Percentiles rank a stretch among this genome's conserved stretches.
These are phyloP conservation scores for Apiotrichum porosum DNA, from an alignment of 1,284 basidiomycete species.

Conservation along the genomic window DNA sequence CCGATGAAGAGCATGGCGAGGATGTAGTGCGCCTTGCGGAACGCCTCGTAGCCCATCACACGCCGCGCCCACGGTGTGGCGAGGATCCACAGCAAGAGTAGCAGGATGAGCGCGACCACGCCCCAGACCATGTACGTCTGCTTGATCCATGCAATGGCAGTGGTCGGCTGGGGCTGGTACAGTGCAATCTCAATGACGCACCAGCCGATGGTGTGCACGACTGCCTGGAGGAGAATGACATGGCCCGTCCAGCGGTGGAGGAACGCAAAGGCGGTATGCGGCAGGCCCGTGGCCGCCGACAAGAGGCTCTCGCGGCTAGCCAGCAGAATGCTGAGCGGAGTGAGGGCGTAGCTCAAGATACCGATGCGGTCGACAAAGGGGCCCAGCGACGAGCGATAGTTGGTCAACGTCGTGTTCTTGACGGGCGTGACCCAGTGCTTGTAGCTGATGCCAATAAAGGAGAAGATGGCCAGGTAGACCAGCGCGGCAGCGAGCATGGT, in stretches of 20 bases:
- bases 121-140: slow-evolving; percentile 37
- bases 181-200: slow-evolving; percentile 27
- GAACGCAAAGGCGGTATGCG: slow-evolving; percentile 49
- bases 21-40: slow-evolving; percentile 34
- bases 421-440: slow-evolving; percentile 31
- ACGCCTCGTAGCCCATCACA: slow-evolving; percentile 32
- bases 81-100: slow-evolving; percentile 27
- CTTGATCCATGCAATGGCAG: slow-evolving; percentile 23
- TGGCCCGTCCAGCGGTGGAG: slow-evolving; percentile 37
- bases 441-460: slow-evolving; percentile 31
- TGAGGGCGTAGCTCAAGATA: slow-evolving; percentile 32
- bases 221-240: slow-evolving; percentile 30
- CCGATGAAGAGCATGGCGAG: slow-evolving; percentile 36
- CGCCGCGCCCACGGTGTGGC: slow-evolving; percentile 20
- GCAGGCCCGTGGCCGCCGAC: slow-evolving; percentile 28
- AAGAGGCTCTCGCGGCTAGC: slow-evolving; percentile 27
- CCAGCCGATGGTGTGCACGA: slow-evolving; percentile 34
- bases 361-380: slow-evolving; percentile 29
- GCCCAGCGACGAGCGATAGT: slow-evolving; percentile 28
- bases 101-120: slow-evolving; percentile 25
- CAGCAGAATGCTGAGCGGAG: slow-evolving; percentile 33
- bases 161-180: slow-evolving; percentile 34
- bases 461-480: slow-evolving; percentile 29
- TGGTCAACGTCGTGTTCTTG: slow-evolving; percentile 22
- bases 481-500: slow-evolving; percentile 13